Base-by-base conservation (phyloP, 2,329 filamentous ascomycete genomes). In the Ceratocystis albifundus region DNA sequence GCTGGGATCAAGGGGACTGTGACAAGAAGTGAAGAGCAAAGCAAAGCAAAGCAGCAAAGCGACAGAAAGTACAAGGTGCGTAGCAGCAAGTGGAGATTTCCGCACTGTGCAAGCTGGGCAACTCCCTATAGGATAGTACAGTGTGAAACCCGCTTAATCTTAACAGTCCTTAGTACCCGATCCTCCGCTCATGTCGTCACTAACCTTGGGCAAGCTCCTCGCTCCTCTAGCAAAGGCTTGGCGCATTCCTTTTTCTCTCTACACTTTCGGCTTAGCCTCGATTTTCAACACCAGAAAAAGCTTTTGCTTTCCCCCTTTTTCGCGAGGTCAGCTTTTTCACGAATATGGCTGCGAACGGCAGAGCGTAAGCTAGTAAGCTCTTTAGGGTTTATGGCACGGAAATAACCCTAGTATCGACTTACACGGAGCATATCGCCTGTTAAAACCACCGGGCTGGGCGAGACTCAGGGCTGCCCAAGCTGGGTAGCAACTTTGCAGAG, bases 111-210 rank as follows among this genome's bases (percentile, higher is more conserved):
- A 32, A 32, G 30, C 30, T 7, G 5, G 30, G 30, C 30, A 32
- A 32, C 30, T 32, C 30, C 30, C 30, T 32, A 32, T 32, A 32
- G 30, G 30, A 32, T 8, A 7, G 30, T 3, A 17, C 53, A 59
- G 53, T 59, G 12, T n/a, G 25, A 41, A 17, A 59, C 10, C 8
- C 15, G 17, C 8, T 5, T 30, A 3, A 36, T 15, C 15, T 30
- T 3, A 12, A 15, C 28, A 15, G 12, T 6, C 17, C 25, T 15
- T 30, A 3, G 53, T 59, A 59, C 53, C 8, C 48, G 6, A 3
- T 57, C 25, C 53, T 59, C 28, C 53, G 32, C 25, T 15, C 53
- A 59, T 59, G 53, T 59, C 53, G 53, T 59, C 53, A 59, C 53
- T 7, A 53, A 17, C 53, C 4, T 59, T 17, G 10, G 53, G 20